Evolutionary conservation across 2,329 filamentous ascomycete species (phyloP).

Genomic region (Ilyonectria sp.): DNA sequence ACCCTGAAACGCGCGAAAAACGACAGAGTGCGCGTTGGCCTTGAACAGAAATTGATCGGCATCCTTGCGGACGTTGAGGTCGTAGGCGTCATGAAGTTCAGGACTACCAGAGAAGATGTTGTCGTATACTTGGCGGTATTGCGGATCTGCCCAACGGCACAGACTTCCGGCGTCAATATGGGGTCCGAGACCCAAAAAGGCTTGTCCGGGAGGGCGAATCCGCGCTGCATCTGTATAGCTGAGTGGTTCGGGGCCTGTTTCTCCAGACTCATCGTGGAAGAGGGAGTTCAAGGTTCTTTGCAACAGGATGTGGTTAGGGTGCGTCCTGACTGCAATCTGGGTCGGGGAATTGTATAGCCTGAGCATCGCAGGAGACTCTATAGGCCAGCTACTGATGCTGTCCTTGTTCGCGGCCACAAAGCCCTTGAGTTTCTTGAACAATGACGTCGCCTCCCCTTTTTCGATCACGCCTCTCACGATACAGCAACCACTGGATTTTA

Average conservation of each 20-base stretch:
- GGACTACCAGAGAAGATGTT: conserved; percentile 56
- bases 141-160: conserved; percentile 58
- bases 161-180: conserved; percentile 62
- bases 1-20: conserved; percentile 57
- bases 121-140: conserved; percentile 55
- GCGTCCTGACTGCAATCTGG: conserved; percentile 55
- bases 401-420: conserved; percentile 52
- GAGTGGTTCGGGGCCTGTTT: conserved; percentile 53
- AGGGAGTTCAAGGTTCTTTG: conserved; percentile 56
- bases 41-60: conserved; percentile 54
- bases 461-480: conserved; percentile 43
- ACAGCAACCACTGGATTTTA: conserved; percentile 47
- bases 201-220: conserved; percentile 54
- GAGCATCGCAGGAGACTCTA: conserved; percentile 55
- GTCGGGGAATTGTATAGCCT: conserved; percentile 57
- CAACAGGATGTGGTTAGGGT: conserved; percentile 55
- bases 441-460: conserved; percentile 36
- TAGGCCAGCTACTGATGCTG: conserved; percentile 53
- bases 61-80: conserved; percentile 52
- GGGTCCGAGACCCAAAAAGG: conserved; percentile 58
- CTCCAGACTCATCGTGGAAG: conserved; percentile 53
- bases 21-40: conserved; percentile 54
- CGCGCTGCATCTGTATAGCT: conserved; percentile 57
- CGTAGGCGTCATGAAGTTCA: conserved; percentile 55
- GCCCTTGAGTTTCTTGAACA: conserved; percentile 51